Evolutionary conservation across 2,329 filamentous ascomycete genomes (phyloP), one percentile per base, ranked within the genome.

Genomic region (Fusarium decemcellulare): DNA sequence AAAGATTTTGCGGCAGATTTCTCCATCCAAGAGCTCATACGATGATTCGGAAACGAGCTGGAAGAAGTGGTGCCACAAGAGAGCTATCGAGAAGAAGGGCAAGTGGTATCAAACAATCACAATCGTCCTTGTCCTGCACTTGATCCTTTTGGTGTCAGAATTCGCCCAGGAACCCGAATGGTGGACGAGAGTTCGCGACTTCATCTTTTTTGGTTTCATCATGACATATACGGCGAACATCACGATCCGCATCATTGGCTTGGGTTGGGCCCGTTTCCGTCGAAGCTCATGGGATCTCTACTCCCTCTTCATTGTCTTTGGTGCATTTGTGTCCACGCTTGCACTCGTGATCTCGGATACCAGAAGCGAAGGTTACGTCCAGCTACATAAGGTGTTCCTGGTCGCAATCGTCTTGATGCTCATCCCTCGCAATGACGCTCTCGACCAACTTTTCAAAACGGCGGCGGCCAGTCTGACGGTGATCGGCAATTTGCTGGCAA

Each of bases 391-490:
- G 81, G 88, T 97, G 65, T 98, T 97, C 79, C 86, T 99, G 34
- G 96, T 98, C 18, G 92, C 93, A 9, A 92, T 98, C 58, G 91
- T 96, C 3, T 86, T 98, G 9, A 85, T 99, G 54, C 87, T 99
- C 36, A 99, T 99, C 65, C 96, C 96, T 1, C 90, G 97, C 54
- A 99, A 99, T 78, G 97, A 99, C 74, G 95, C 97, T 52, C 87
- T 99, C 23, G 97, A 99, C 77, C 96, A 99, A 78, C 89, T 99
- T 0, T 99, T 99, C 89, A 99, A 99, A 81, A 99, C 97, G 2
- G 97, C 95, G 0, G 96, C 96, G 11, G 96, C 95, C 56, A 97
- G 93, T 89, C 82, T 99, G 72, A 92, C 93, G 3, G 91, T 93
- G 16, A 99, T 99, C 72, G 89, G 92, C 61, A 99, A 98, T 76